Percentiles rank a stretch among this genome's conserved stretches.
Evolutionary conservation across 108 stramenopile species (phyloP).

Genomic region (Aureococcus anophagefferens): DNA sequence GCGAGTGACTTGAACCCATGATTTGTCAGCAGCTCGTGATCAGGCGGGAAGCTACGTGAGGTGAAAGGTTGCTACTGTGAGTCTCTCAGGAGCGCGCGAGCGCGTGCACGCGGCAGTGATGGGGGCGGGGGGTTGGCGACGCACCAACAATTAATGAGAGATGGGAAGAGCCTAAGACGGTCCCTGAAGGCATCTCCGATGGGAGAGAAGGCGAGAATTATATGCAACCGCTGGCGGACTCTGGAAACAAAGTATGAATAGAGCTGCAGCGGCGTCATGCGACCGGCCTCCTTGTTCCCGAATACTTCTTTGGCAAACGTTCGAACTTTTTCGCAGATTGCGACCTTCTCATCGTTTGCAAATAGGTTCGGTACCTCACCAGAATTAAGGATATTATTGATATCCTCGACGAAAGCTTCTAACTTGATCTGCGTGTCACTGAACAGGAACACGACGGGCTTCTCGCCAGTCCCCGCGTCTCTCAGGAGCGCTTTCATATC

Average conservation of each 20-base stretch:
- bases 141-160: constrained; percentile 56
- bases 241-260: constrained; percentile 49
- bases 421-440: constrained; percentile 49
- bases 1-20: no score
- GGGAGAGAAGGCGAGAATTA: constrained; percentile 55
- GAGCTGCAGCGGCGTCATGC: constrained; percentile 41
- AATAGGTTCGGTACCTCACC: constrained; percentile 56
- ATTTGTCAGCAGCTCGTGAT: no score
- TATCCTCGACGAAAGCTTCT: constrained; percentile 51
- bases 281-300: constrained; percentile 33
- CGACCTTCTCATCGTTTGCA: constrained; percentile 42
- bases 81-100: no score
- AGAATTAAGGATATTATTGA: constrained; percentile 46
- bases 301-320: constrained; percentile 42
- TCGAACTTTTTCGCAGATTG: constrained; percentile 32
- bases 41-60: no score
- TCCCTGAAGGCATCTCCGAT: constrained; percentile 59
- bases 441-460: constrained; percentile 46
- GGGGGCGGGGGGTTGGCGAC: no score
- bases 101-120: no score
- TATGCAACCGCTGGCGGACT: constrained; percentile 43
- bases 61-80: no score
- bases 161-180: constrained; percentile 49
- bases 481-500: constrained; percentile 39
- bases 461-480: constrained; percentile 35